phyloP scores from a whole-genome alignment of 2,329 filamentous ascomycete genomes.

The Triangularia verruculosa region DNA sequence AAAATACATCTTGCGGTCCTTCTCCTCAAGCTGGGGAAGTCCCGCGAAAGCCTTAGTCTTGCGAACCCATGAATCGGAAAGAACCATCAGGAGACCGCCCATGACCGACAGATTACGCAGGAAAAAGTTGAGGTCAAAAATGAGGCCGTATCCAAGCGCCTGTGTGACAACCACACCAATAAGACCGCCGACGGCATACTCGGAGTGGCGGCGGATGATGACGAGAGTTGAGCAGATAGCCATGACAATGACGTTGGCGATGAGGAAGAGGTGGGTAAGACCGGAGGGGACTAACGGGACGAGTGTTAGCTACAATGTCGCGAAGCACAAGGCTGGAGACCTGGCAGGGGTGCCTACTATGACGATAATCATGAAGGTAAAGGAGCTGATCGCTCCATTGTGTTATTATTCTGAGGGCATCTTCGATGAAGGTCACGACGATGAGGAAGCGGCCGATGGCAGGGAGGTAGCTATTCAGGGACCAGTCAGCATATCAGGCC shows the following conservation, averaged over 20 bases:
- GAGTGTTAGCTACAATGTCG: slow-evolving; percentile 14
- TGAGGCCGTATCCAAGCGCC: slow-evolving; percentile 92
- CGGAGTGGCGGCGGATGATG: slow-evolving; percentile 87
- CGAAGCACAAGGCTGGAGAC: slow-evolving; percentile 11
- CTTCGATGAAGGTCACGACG: slow-evolving; percentile 96
- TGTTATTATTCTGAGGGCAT: slow-evolving; percentile 91
- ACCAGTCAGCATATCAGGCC: slow-evolving; percentile 25
- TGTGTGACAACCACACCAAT: slow-evolving; percentile 89
- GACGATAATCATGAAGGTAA: slow-evolving; percentile 88
- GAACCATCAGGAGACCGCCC: slow-evolving; percentile 94
- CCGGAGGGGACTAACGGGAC: slow-evolving; percentile 71
- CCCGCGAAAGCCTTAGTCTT: slow-evolving; percentile 97
- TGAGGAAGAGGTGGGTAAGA: slow-evolving; percentile 87
- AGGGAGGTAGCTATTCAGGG: slow-evolving; percentile 70
- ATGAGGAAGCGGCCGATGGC: slow-evolving; percentile 96
- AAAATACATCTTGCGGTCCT: slow-evolving; percentile 99
- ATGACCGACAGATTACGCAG: slow-evolving; percentile 97
- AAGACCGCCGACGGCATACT: slow-evolving; percentile 87
- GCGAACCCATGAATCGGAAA: slow-evolving; percentile 96
- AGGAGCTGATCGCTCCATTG: slow-evolving; percentile 95
- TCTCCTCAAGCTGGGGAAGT: slow-evolving; percentile 91
- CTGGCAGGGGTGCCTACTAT: slow-evolving; percentile 64
- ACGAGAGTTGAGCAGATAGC: slow-evolving; percentile 75
- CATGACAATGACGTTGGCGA: slow-evolving; percentile 90
- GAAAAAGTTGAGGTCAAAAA: slow-evolving; percentile 99